These are phyloP conservation scores for Populus hybrid DNA, from an alignment of 441 rosid species.

Conservation along the genomic window DNA sequence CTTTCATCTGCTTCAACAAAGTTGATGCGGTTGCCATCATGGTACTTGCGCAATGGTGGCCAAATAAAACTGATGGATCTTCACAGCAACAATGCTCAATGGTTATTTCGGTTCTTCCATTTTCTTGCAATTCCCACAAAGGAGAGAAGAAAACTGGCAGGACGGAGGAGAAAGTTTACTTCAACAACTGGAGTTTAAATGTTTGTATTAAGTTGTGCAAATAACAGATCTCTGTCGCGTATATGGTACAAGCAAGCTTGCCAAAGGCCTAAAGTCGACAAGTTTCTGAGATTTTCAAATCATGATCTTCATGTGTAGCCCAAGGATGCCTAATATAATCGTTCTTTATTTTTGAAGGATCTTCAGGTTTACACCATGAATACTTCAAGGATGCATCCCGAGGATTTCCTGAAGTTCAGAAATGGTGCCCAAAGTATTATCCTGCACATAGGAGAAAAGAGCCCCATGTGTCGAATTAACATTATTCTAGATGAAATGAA, in stretches of 20 bases:
- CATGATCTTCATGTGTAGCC: constrained; percentile 79
- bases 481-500: neutral
- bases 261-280: neutral
- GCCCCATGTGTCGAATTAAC: neutral
- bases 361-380: constrained; percentile 75
- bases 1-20: neutral
- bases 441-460: constrained; percentile 26
- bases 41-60: neutral
- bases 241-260: neutral
- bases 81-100: neutral
- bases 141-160: neutral
- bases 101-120: neutral
- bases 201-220: neutral
- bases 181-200: neutral
- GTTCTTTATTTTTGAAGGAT: constrained; percentile 53
- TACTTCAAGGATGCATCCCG: constrained; percentile 72
- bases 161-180: neutral
- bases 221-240: neutral
- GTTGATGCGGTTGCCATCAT: neutral
- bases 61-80: neutral
- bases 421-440: constrained; percentile 75
- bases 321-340: constrained; percentile 55
- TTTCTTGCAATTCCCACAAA: neutral
- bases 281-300: neutral
- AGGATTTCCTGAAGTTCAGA: constrained; percentile 80